Conservation (phyloP, 2,329 filamentous ascomycete species). For the Diplocarpon mali region DNA sequence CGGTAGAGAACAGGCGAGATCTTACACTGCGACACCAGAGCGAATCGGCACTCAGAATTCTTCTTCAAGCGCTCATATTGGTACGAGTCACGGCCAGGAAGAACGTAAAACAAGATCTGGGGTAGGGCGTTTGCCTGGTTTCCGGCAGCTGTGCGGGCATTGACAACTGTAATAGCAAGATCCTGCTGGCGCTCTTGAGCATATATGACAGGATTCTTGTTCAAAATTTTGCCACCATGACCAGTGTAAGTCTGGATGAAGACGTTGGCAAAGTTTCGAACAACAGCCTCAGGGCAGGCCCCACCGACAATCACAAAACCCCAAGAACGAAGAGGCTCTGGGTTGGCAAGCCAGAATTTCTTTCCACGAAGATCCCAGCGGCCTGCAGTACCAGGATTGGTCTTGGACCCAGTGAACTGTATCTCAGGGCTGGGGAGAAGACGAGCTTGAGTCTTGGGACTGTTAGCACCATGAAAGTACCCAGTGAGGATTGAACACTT, state of each 20-base stretch:
- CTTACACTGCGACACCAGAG: slow-evolving; percentile 61
- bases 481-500: not conserved
- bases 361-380: slow-evolving; percentile 83
- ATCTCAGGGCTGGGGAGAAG: slow-evolving; percentile 63
- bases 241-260: slow-evolving; percentile 50
- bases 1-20: not conserved
- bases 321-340: slow-evolving; percentile 57
- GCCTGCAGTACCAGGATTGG: slow-evolving; percentile 55
- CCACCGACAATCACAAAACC: slow-evolving; percentile 56
- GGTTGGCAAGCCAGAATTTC: slow-evolving; percentile 61
- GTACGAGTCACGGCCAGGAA: slow-evolving; percentile 58
- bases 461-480: slow-evolving; percentile 7
- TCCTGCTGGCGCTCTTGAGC: slow-evolving; percentile 6
- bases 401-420: slow-evolving; percentile 40
- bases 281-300: slow-evolving; percentile 36
- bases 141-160: slow-evolving; percentile 13
- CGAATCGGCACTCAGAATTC: slow-evolving; percentile 73
- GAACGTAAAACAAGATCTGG: slow-evolving; percentile 69
- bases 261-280: slow-evolving; percentile 42
- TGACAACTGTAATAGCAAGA: slow-evolving; percentile 9
- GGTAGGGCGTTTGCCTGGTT: slow-evolving; percentile 32
- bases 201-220: slow-evolving; percentile 34
- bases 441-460: slow-evolving; percentile 47
- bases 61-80: slow-evolving; percentile 84
- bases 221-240: slow-evolving; percentile 48